Evolutionary conservation across 1,284 basidiomycete species (phyloP).

Genomic region (Hemileia vastatrix): DNA sequence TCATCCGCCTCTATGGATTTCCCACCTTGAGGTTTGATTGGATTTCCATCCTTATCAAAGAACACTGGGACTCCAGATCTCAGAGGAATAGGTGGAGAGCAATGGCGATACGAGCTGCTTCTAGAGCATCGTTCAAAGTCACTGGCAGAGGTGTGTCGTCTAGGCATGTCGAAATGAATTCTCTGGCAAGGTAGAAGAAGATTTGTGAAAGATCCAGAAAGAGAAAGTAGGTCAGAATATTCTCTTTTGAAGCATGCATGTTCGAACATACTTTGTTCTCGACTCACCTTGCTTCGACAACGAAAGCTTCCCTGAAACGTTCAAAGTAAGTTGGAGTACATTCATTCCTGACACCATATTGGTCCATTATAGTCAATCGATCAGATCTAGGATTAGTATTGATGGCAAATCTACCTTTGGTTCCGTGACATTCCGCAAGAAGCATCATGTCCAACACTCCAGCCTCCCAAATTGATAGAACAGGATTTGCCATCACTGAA

Average conservation of each 20-base stretch:
- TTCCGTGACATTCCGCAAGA: constrained; percentile 38
- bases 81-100: constrained; percentile 32
- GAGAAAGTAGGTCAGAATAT: too few species aligned
- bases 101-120: constrained; percentile 34
- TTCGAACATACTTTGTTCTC: too few species aligned
- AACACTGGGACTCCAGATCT: constrained; percentile 27
- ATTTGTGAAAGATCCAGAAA: too few species aligned
- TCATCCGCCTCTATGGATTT: too few species aligned
- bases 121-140: constrained; percentile 31
- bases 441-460: constrained; percentile 1
- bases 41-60: constrained; percentile 34
- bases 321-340: constrained; percentile 27
- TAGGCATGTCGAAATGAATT: constrained; percentile 5
- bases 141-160: too few species aligned
- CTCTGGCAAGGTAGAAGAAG: neutral
- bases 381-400: constrained; percentile 34
- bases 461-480: constrained; percentile 33
- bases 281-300: too few species aligned
- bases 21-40: constrained; percentile 24
- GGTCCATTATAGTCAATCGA: constrained; percentile 32
- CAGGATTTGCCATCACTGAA: constrained; percentile 26
- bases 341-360: constrained; percentile 33
- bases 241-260: too few species aligned
- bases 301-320: constrained; percentile 37
- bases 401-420: constrained; percentile 31